phyloP scores from a whole-genome alignment of 2,329 filamentous ascomycete species.

The Colletotrichum sublineola region DNA sequence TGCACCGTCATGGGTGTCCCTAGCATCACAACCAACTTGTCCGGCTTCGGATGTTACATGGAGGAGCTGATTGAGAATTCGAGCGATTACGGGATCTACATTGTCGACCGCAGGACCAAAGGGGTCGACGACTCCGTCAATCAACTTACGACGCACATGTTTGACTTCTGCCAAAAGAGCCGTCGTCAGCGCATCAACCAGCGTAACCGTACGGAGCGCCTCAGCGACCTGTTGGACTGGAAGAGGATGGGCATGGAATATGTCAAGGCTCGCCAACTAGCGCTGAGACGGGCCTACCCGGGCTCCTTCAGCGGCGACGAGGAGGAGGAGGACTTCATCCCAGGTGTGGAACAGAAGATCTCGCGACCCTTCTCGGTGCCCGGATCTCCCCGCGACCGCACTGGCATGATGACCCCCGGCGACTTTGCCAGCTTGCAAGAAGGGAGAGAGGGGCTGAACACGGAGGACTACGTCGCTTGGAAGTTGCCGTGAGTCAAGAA shows the following conservation, averaged over 20 bases:
- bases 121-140: conserved; percentile 98
- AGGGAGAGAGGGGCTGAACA: conserved; percentile 90
- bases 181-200: conserved; percentile 98
- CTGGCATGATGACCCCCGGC: conserved; percentile 98
- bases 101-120: conserved; percentile 95
- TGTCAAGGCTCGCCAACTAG: conserved; percentile 95
- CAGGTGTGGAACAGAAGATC: conserved; percentile 94
- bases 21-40: conserved; percentile 97
- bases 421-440: conserved; percentile 98
- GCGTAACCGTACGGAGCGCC: conserved; percentile 92
- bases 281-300: conserved; percentile 91
- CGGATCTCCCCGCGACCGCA: conserved; percentile 89
- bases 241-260: conserved; percentile 99
- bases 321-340: conserved; percentile 91
- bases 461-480: conserved; percentile 98
- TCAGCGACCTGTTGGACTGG: conserved; percentile 97
- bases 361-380: conserved; percentile 94
- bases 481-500: conserved; percentile 86
- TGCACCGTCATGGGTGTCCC: conserved; percentile 99
- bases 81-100: conserved; percentile 98
- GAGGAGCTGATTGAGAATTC: conserved; percentile 99
- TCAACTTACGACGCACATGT: conserved; percentile 93
- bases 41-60: conserved; percentile 99
- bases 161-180: conserved; percentile 92
- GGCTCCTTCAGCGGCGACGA: conserved; percentile 84